Percentiles rank a stretch among this genome's conserved stretches.
phyloP scores from a whole-genome alignment of 441 rosid species.

The Brassica balearica region DNA sequence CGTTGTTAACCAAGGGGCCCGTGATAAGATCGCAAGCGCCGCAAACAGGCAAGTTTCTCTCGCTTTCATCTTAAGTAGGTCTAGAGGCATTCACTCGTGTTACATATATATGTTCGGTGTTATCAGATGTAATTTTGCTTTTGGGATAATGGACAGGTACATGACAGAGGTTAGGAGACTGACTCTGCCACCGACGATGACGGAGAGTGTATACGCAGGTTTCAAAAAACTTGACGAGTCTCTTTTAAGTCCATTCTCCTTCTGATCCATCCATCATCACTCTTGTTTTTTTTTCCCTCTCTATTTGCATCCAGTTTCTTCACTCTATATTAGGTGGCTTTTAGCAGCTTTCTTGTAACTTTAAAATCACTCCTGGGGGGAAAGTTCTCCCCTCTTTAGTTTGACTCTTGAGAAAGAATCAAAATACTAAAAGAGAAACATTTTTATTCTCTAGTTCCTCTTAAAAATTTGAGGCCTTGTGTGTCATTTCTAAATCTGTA shows the following conservation, averaged over 20 bases:
- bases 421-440: slow-evolving; percentile 21
- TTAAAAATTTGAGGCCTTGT: slow-evolving; percentile 7
- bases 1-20: slow-evolving; percentile 70
- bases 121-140: neutral
- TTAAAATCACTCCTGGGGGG: slow-evolving; percentile 16
- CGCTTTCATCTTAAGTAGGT: neutral
- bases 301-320: slow-evolving; percentile 35
- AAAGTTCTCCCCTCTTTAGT: slow-evolving; percentile 19
- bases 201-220: slow-evolving; percentile 78
- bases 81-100: neutral
- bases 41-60: slow-evolving; percentile 73
- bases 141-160: slow-evolving; percentile 57
- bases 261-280: slow-evolving; percentile 33
- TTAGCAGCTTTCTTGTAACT: slow-evolving; percentile 40
- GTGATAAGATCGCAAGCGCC: slow-evolving; percentile 91
- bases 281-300: neutral
- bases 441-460: slow-evolving; percentile 28
- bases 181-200: slow-evolving; percentile 76
- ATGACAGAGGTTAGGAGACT: slow-evolving; percentile 93
- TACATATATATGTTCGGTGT: neutral
- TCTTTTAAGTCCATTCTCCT: slow-evolving; percentile 68
- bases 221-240: slow-evolving; percentile 91
- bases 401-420: slow-evolving; percentile 23
- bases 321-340: neutral
- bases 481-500: neutral